Evolutionary conservation across 805 yeast genomes (phyloP).

Genomic region (Babjeviella inositovora): DNA sequence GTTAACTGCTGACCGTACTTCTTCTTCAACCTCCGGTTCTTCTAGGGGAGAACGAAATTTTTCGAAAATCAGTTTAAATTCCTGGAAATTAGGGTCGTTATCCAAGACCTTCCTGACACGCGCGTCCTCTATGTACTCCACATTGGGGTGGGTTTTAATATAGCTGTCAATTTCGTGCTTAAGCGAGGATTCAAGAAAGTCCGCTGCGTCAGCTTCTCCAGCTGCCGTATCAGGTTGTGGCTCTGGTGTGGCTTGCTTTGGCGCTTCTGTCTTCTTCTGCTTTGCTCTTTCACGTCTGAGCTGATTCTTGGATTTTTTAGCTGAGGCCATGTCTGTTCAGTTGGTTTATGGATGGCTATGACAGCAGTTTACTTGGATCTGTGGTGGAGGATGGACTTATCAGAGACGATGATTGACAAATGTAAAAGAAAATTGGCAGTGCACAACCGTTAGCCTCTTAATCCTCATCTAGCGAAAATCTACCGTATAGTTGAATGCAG

Average conservation of each 20-base stretch:
- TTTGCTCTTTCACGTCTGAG: constrained; percentile 29
- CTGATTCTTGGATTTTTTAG: constrained; percentile 33
- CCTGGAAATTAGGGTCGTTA: constrained; percentile 13
- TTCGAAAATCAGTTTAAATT: constrained; percentile 16
- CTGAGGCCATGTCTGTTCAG: constrained; percentile 2
- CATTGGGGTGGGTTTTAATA: constrained; percentile 3
- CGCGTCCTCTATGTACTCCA: constrained; percentile 5
- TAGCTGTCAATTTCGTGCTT: constrained; percentile 1
- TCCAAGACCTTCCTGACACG: constrained; percentile 8
- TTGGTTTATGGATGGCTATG: too few species aligned
- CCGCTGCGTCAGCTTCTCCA: constrained; percentile 1
- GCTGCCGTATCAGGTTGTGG: constrained; percentile 1
- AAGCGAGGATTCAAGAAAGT: background rate
- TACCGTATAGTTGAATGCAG: background rate
- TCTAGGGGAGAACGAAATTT: constrained; percentile 10
- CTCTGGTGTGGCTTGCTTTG: constrained; percentile 7
- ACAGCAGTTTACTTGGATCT: too few species aligned
- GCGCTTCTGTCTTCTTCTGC: constrained; percentile 10
- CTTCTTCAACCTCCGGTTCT: constrained; percentile 6
- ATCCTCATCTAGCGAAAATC: constrained; percentile 2
- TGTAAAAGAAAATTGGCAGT: background rate
- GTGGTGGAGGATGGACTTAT: too few species aligned
- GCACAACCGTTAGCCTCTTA: background rate
- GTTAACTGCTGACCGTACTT: constrained; percentile 3
- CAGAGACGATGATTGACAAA: constrained; percentile 2